Base-by-base conservation (phyloP, 495 filamentous ascomycete species). In the Penicillium egyptiacum region DNA sequence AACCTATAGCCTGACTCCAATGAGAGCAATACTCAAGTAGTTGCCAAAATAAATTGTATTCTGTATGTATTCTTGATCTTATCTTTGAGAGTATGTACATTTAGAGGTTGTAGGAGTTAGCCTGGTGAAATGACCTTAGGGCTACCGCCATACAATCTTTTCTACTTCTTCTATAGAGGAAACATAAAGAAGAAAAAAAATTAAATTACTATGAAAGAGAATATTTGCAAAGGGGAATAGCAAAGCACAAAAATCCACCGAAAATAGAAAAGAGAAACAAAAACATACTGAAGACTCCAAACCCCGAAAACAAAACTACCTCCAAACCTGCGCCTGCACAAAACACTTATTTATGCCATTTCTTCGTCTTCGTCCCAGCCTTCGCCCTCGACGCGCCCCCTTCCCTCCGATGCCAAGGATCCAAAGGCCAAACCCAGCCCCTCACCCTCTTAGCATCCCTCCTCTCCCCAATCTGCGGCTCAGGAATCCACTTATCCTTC, bases 401-500 rank as follows among this genome's bases (percentile, higher is more conserved):
- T 64, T 87, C 82, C 26, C 78, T 74, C 37, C 81, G 74, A 66
- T 81, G 78, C 74, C 83, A 79, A 42, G 82, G 71, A 73, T 96
- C 91, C 57, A 88, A 86, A 20, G 91, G 91, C 76, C 82, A 85
- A 2, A 95, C 84, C 91, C 91, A 97, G 0, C 92, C 92, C 17
- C 92, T 75, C 7, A 83, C 78, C 42, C 89, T 76, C 77, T 92
- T 96, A 48, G 90, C 90, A 74, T 89, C 87, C 20, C 92, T 77
- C 78, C 85, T 88, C 81, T 97, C 92, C 4, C 86, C 83, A 57
- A 88, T 77, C 63, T 91, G 87, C 37, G 88, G 87, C 76, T 87
- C 86, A 10, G 91, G 91, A 68, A 97, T 94, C 92, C 92, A 96
- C 59, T 79, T 75, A 70, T 97, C 92, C 57, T 88, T 83, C 1